Evolutionary conservation across 306 rosid genomes (phyloP).

Genomic region (Senna siamea): DNA sequence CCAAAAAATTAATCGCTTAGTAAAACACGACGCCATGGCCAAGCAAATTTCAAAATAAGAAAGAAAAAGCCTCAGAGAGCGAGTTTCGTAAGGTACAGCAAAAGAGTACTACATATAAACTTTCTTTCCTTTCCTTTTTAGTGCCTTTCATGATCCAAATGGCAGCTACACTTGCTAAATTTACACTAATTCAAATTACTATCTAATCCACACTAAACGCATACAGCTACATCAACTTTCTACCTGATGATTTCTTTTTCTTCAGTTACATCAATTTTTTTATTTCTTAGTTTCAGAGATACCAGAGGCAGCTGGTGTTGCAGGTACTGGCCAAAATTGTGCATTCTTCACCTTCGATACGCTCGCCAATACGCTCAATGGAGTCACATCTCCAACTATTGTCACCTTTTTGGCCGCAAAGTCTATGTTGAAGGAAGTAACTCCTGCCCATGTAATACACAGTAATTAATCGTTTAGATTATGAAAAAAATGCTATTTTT

Average conservation of each 20-base stretch:
- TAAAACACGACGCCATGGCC: too few relatives aligned
- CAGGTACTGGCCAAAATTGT: slow-evolving; percentile 65
- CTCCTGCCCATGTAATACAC: slow-evolving; percentile 55
- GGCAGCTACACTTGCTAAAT: slow-evolving; percentile 38
- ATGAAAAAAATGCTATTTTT: neutral
- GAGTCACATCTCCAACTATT: slow-evolving; percentile 83
- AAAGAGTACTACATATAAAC: neutral
- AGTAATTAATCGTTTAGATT: neutral
- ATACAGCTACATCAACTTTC: neutral
- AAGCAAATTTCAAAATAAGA: neutral
- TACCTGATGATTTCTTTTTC: slow-evolving; percentile 8
- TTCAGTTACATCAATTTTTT: slow-evolving; percentile 15
- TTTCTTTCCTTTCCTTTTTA: neutral
- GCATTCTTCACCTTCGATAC: slow-evolving; percentile 90
- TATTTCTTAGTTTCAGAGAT: slow-evolving; percentile 42
- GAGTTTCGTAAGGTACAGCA: too few relatives aligned
- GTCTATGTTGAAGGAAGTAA: slow-evolving; percentile 82
- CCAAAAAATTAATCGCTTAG: too few relatives aligned
- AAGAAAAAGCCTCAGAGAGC: too few relatives aligned
- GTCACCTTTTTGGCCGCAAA: slow-evolving; percentile 89
- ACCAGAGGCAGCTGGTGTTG: slow-evolving; percentile 35
- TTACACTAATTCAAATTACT: slow-evolving; percentile 41
- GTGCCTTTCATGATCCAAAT: slow-evolving; percentile 4
- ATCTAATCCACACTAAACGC: slow-evolving; percentile 36
- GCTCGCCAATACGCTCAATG: slow-evolving; percentile 77